Evolutionary conservation across 164 flowering plant genomes (phyloP).

Genomic region (Magnolia officinalis): DNA sequence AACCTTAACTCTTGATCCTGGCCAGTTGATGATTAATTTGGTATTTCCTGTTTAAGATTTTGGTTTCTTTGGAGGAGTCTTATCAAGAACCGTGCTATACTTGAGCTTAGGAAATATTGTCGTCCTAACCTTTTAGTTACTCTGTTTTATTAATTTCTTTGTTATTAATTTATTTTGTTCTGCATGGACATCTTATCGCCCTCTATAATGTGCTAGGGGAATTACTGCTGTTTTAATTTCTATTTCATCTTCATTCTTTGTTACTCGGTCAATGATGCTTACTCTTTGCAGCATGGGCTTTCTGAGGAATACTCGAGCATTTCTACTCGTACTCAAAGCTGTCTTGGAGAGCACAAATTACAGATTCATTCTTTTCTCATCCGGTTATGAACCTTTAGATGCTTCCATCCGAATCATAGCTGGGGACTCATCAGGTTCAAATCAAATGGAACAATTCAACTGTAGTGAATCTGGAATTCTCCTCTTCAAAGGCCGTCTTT

Average conservation of each 20-base stretch:
- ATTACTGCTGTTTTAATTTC: slow-evolving; percentile 1
- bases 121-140: too few species aligned
- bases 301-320: slow-evolving; percentile 60
- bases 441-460: slow-evolving; percentile 9
- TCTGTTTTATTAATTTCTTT: background rate
- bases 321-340: slow-evolving; percentile 57
- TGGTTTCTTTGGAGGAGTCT: too few species aligned
- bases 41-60: too few species aligned
- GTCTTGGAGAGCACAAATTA: slow-evolving; percentile 43
- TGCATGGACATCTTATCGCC: background rate
- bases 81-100: too few species aligned
- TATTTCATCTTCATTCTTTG: background rate
- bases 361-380: slow-evolving; percentile 71
- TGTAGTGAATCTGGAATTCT: slow-evolving; percentile 34
- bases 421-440: slow-evolving; percentile 22
- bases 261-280: slow-evolving; percentile 12
- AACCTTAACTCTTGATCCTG: too few species aligned
- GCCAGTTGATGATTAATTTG: too few species aligned
- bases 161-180: background rate
- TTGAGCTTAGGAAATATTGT: too few species aligned
- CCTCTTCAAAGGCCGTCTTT: slow-evolving; percentile 52
- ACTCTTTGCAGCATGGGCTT: slow-evolving; percentile 81
- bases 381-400: slow-evolving; percentile 75
- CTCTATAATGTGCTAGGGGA: background rate
- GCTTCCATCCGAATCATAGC: slow-evolving; percentile 40